phyloP scores from a whole-genome alignment of 768 basidiomycete genomes.

The Naematelia aurantialba region DNA sequence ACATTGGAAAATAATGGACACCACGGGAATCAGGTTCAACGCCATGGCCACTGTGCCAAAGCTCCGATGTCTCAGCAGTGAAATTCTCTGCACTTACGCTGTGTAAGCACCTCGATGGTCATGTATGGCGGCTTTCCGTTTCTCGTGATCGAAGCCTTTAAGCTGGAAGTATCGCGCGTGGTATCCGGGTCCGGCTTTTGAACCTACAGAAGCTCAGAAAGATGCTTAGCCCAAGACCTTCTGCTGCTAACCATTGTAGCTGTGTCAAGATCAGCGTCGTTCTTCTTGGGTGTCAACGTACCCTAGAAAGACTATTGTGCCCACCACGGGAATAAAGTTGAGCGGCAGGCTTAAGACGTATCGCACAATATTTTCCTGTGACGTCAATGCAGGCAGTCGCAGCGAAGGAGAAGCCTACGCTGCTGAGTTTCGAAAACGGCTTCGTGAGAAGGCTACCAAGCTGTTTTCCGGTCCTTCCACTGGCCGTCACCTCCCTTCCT shows the following conservation, averaged over 20 bases:
- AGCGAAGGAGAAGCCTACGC: slow-evolving; percentile 28
- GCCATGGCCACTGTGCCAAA: slow-evolving; percentile 63
- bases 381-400: slow-evolving; percentile 8
- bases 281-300: slow-evolving; percentile 23
- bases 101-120: slow-evolving; percentile 62
- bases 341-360: slow-evolving; percentile 66
- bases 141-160: slow-evolving; percentile 56
- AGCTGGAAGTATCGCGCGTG: slow-evolving; percentile 69
- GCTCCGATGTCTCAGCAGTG: slow-evolving; percentile 32
- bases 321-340: slow-evolving; percentile 65
- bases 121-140: slow-evolving; percentile 55
- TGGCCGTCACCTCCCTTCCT: slow-evolving; percentile 51
- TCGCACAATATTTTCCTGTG: slow-evolving; percentile 53
- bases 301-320: slow-evolving; percentile 62
- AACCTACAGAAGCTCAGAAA: slow-evolving; percentile 11
- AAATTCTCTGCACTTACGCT: slow-evolving; percentile 54
- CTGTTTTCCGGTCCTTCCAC: slow-evolving; percentile 52
- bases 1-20: slow-evolving; percentile 59
- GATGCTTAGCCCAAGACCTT: neutral
- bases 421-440: slow-evolving; percentile 51
- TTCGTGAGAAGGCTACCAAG: slow-evolving; percentile 56
- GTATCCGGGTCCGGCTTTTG: slow-evolving; percentile 57
- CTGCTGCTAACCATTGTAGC: slow-evolving; percentile 30
- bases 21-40: slow-evolving; percentile 62
- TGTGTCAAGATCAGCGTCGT: slow-evolving; percentile 3